Evolutionary conservation across 2,329 filamentous ascomycete genomes (phyloP), one percentile per base, ranked within the genome.

Genomic region (Phialophora tarda): DNA sequence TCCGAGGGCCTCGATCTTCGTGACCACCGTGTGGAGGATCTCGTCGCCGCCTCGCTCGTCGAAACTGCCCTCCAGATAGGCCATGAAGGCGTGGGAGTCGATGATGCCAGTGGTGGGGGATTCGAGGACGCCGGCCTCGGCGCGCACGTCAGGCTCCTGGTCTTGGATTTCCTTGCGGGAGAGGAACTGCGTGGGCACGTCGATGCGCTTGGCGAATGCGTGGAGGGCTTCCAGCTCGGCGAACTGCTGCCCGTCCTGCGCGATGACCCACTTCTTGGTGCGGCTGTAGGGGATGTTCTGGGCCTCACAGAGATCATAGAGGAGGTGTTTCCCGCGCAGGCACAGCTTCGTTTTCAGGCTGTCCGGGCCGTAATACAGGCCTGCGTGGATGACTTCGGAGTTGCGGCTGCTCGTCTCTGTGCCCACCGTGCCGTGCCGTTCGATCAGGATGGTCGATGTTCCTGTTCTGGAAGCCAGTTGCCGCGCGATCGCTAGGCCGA

Each of bases 181-280:
- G 1, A 98, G 79, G 80, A 92, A 95, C 7, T 87, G 82, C 41
- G 89, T 90, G 0, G 92, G 91, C 0, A 96, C 89, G 47, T 68
- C 63, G 51, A 89, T 82, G 6, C 75, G 74, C 51, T 80, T 78
- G 1, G 86, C 82, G 67, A 86, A 85, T 1, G 80, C 77, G 74
- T 88, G 84, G 0, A 87, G 77, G 51, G 82, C 82, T 2, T 79
- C 67, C 51, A 79, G 81, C 1, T 86, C 87, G n/a, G 81, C 83
- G 75, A 86, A 84, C 81, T 98, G 91, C 55, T 80, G 80, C 1
- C 83, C 83, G 60, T 88, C 90, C 81, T 98, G 95, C 0, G 94
- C 94, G 1, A 98, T 91, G 73, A 98, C 91, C 93, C 94, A 97
- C 82, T 97, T 98, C 66, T 93, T 93, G 26, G 88, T 91, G 75